phyloP scores from a whole-genome alignment of 208 protist species.

The Trypanosoma grayi region DNA sequence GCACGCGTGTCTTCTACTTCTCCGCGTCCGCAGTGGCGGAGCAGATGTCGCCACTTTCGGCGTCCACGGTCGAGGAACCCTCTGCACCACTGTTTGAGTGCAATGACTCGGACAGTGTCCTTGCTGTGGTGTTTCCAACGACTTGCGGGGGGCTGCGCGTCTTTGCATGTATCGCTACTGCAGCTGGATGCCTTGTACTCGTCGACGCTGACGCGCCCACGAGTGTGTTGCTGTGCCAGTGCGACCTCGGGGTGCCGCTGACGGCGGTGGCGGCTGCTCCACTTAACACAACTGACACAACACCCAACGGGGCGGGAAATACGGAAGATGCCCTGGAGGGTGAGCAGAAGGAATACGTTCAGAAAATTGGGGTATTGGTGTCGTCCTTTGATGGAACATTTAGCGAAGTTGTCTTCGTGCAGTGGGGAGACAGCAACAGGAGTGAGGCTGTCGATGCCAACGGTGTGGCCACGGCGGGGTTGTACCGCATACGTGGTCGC shows the following conservation, averaged over 20 bases:
- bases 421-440: constrained; percentile 3
- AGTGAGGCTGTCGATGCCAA: neutral
- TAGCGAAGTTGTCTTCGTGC: constrained; percentile 26
- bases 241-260: constrained; percentile 5
- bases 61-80: neutral
- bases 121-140: constrained; percentile 21
- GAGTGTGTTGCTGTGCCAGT: neutral
- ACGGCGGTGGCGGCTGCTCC: constrained; percentile 12
- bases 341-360: too few relatives aligned
- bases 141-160: neutral
- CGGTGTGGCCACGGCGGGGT: constrained; percentile 18
- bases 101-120: constrained; percentile 5
- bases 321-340: too few relatives aligned
- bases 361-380: constrained; percentile 20
- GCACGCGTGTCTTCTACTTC: constrained; percentile 18
- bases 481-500: constrained; percentile 49
- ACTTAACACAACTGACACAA: neutral
- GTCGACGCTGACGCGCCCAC: neutral
- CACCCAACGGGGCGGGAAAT: neutral
- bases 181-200: constrained; percentile 10
- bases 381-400: constrained; percentile 28
- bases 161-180: constrained; percentile 25
- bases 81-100: constrained; percentile 20
- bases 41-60: neutral
- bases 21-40: neutral